phyloP scores from a whole-genome alignment of 345 rosid genomes.

The Hibiscus trionum region DNA sequence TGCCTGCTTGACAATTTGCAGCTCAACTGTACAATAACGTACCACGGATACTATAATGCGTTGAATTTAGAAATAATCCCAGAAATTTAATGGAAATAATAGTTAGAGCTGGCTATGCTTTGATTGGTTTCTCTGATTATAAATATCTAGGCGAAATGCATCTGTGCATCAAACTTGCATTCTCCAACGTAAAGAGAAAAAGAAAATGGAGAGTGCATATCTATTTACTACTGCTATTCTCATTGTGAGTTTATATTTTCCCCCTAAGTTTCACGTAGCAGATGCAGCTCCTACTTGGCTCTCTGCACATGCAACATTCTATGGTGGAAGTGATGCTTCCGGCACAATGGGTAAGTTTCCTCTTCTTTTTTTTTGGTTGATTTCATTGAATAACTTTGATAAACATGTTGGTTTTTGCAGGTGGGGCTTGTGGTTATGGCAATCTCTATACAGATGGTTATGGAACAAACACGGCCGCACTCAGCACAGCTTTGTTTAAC shows the following conservation, averaged over 20 bases:
- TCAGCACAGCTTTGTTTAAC: constrained; percentile 61
- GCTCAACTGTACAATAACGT: constrained; percentile 20
- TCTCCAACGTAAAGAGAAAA: background rate
- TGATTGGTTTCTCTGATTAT: constrained; percentile 16
- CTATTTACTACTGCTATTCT: constrained; percentile 11
- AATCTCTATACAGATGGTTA: constrained; percentile 58
- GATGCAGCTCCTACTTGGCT: constrained; percentile 33
- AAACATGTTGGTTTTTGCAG: constrained; percentile 19
- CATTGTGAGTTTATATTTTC: constrained; percentile 19
- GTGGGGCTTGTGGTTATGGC: constrained; percentile 84
- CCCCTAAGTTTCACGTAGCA: constrained; percentile 18
- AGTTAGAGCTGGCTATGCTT: background rate
- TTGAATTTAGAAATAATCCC: constrained; percentile 17
- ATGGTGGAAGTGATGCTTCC: constrained; percentile 55
- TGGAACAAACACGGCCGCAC: constrained; percentile 50
- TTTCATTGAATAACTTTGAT: background rate
- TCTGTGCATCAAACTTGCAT: constrained; percentile 12
- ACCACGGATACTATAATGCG: constrained; percentile 17
- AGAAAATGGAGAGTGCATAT: constrained; percentile 21
- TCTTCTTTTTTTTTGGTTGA: background rate
- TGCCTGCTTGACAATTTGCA: constrained; percentile 16
- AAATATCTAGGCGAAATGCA: constrained; percentile 23
- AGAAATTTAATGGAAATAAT: background rate
- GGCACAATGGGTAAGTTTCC: constrained; percentile 13
- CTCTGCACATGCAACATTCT: constrained; percentile 53